Percentiles rank a stretch among this genome's conserved stretches.
phyloP scores from a whole-genome alignment of 2,329 filamentous ascomycete species.

The Cytospora mali region DNA sequence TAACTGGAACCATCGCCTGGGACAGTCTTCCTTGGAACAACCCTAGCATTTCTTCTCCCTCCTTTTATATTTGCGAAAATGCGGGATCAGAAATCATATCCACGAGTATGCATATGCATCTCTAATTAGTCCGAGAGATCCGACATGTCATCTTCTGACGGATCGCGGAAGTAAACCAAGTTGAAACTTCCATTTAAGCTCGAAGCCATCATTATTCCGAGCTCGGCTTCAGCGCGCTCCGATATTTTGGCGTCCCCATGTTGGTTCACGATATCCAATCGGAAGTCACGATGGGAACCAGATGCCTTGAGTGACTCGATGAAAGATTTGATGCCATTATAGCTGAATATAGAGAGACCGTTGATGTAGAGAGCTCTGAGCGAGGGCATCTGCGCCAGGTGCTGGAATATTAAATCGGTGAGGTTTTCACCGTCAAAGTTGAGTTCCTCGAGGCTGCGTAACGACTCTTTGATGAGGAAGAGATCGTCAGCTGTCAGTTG shows the following conservation, averaged over 20 bases:
- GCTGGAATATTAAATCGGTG: conserved; percentile 48
- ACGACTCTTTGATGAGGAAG: conserved; percentile 45
- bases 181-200: conserved; percentile 39
- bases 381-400: conserved; percentile 42
- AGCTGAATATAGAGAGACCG: conserved; percentile 58
- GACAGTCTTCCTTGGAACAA: neutral
- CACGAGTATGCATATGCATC: neutral
- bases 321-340: conserved; percentile 49
- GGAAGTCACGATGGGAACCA: conserved; percentile 36
- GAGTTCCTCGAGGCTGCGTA: conserved; percentile 57
- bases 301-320: conserved; percentile 39
- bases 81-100: neutral
- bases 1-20: neutral
- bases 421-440: conserved; percentile 58
- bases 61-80: neutral
- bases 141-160: conserved; percentile 37
- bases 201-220: conserved; percentile 33
- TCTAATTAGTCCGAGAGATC: conserved; percentile 18
- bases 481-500: conserved; percentile 55
- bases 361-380: conserved; percentile 57
- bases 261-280: conserved; percentile 41
- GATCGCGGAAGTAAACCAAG: conserved; percentile 38
- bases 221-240: conserved; percentile 31
- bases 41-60: no score
- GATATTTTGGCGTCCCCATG: conserved; percentile 35